Base-by-base conservation (phyloP, 2,329 filamentous ascomycete species). In the Pseudogymnoascus sp. region DNA sequence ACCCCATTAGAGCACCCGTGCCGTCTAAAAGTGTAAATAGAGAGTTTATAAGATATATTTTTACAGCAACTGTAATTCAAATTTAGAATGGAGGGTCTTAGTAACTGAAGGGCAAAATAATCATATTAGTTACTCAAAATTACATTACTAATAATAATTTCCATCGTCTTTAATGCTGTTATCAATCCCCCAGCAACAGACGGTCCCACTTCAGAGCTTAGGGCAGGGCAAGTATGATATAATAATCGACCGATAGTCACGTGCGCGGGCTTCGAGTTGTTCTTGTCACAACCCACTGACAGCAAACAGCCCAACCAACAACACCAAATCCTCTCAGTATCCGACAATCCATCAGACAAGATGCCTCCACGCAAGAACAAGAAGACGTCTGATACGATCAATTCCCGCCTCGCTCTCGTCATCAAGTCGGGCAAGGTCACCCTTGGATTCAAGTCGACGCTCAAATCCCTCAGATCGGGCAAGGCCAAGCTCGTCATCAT, bases 401-500 rank as follows among this genome's bases (percentile, higher is more conserved):
- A 82, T 78, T 82, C 80, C 76, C 82, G 82, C 77, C 78, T 85
- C 70, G 82, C 82, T 74, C 79, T 85, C 75, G 83, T 85, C 68
- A 83, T 86, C 80, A 86, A 85, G 80, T 83, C 79, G 69, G 84
- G 85, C 74, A 89, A 90, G 78, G 91, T 96, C 83, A 92, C 86
- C 69, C 85, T 96, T 70, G 92, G 92, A 75, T 93, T 93, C 86
- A 93, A 93, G 82, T 90, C 87, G 68, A 93, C 85, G 76, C 84
- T 95, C 77, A 96, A 97, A 89, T 83, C 84, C 72, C 89, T 97
- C 73, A 90, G 93, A 75, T 89, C 88, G 72, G 93, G 93, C 80
- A 97, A 97, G 88, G 95, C 95, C 79, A 97, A 97, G 90, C 87
- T 97, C 71, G 91, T 97, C 79, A 92, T 96, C 82, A 96, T 96